phyloP scores from a whole-genome alignment of 169 alveolate genomes.

The Eimeria sp. region DNA sequence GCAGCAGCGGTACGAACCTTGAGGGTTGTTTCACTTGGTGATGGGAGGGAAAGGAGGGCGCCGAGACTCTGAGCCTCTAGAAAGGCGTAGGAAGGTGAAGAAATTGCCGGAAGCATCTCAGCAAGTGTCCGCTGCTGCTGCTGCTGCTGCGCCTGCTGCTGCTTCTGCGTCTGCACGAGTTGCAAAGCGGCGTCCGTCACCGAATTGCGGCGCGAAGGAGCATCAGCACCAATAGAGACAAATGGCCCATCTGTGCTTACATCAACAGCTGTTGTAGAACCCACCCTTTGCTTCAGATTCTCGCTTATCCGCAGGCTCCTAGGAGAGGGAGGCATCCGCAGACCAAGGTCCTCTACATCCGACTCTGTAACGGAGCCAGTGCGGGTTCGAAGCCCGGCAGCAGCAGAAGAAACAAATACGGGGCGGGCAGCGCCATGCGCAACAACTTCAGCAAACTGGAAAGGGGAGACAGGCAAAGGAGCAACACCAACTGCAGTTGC shows the following conservation, averaged over 20 bases:
- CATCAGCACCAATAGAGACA: not conserved
- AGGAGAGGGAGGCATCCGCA: slow-evolving; percentile 36
- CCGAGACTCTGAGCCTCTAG: slow-evolving; percentile 51
- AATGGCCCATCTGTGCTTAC: not conserved
- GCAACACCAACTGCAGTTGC: not conserved
- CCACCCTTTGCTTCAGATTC: not conserved
- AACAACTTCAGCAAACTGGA: not conserved
- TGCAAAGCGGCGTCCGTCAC: not conserved
- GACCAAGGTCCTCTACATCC: slow-evolving; percentile 14
- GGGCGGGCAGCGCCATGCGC: not conserved
- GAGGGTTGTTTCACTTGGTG: slow-evolving; percentile 36
- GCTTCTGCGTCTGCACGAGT: not conserved
- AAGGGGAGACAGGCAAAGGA: not conserved
- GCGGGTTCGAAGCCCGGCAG: not conserved
- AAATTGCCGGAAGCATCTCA: slow-evolving; percentile 35
- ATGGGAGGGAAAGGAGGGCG: slow-evolving; percentile 12
- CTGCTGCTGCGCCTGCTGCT: too few relatives aligned
- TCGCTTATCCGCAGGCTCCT: slow-evolving; percentile 3
- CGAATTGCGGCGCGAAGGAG: not conserved
- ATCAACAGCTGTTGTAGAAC: not conserved
- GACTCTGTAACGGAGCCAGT: not conserved
- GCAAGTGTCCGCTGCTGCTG: too few relatives aligned
- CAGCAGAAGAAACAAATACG: not conserved
- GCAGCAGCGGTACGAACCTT: not conserved
- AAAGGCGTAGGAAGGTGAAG: slow-evolving; percentile 44